These are phyloP conservation scores for Lactarius tabidus DNA, from an alignment of 768 basidiomycete genomes.

Conservation along the genomic window DNA sequence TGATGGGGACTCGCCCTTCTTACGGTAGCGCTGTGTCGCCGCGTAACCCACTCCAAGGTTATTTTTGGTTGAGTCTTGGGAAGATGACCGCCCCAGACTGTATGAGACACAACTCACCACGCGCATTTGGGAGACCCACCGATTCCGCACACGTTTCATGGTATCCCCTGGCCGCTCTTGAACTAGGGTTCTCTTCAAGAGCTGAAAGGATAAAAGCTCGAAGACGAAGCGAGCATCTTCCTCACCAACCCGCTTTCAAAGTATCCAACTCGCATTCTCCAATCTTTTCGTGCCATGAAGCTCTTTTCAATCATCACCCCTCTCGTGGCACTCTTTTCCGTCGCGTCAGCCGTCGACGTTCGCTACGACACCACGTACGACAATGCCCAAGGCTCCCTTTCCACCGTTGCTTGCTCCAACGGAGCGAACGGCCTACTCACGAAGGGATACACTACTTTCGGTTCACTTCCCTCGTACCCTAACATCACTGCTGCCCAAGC, in stretches of 20 bases:
- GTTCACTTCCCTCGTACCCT: slow-evolving; percentile 32
- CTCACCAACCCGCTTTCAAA: background rate
- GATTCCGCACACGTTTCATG: background rate
- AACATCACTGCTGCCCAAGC: slow-evolving; percentile 34
- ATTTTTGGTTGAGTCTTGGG: background rate
- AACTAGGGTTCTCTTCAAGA: background rate
- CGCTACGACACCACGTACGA: slow-evolving; percentile 27
- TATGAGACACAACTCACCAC: background rate
- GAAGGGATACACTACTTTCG: slow-evolving; percentile 35
- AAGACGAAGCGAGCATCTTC: background rate
- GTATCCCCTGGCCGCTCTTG: background rate
- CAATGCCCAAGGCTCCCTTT: too few species aligned
- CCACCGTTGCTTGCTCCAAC: slow-evolving; percentile 27
- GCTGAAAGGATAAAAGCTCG: background rate
- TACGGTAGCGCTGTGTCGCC: background rate
- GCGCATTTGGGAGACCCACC: background rate
- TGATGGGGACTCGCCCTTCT: background rate
- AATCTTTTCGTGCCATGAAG: slow-evolving; percentile 29
- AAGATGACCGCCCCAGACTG: background rate
- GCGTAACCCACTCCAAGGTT: background rate
- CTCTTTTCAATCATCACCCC: slow-evolving; percentile 25
- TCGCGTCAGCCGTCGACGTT: slow-evolving; percentile 13
- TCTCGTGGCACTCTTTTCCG: slow-evolving; percentile 23
- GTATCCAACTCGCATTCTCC: background rate
- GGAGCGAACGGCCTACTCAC: slow-evolving; percentile 32